Conservation (phyloP, 768 basidiomycete genomes). For the Flagelloscypha sp. region DNA sequence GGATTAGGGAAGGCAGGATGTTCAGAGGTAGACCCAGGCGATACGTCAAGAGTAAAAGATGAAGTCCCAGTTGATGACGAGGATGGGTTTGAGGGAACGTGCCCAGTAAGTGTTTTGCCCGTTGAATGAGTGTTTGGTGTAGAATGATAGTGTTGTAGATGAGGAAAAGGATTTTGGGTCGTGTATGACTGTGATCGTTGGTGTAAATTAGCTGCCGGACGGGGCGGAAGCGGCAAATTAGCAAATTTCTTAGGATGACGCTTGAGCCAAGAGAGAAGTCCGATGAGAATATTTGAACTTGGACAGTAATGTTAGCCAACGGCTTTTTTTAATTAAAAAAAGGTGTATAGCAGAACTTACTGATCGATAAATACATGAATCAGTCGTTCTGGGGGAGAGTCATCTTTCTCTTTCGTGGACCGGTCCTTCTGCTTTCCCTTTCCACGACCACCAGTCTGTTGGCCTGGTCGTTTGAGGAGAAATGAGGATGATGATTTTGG, state of each 20-base stretch:
- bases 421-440: no score
- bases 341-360: conserved; percentile 19
- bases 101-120: conserved; percentile 6
- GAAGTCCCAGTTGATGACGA: conserved; percentile 3
- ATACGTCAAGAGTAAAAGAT: conserved; percentile 9
- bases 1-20: conserved; percentile 21
- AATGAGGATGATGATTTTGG: no score
- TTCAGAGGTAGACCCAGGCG: conserved; percentile 24
- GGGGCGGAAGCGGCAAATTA: no score
- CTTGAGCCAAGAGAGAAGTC: conserved; percentile 64
- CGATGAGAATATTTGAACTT: conserved; percentile 85
- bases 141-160: no score
- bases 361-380: conserved; percentile 39
- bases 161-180: conserved; percentile 1
- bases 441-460: no score
- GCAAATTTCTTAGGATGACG: conserved; percentile 34
- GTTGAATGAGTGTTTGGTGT: conserved; percentile 1
- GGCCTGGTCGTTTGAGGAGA: no score
- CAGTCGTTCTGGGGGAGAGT: no score
- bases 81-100: conserved; percentile 10
- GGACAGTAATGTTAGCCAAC: background rate
- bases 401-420: no score
- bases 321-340: background rate
- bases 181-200: no score
- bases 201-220: no score